Conservation (phyloP, 495 filamentous ascomycete species). For the Bombardia bombarda region DNA sequence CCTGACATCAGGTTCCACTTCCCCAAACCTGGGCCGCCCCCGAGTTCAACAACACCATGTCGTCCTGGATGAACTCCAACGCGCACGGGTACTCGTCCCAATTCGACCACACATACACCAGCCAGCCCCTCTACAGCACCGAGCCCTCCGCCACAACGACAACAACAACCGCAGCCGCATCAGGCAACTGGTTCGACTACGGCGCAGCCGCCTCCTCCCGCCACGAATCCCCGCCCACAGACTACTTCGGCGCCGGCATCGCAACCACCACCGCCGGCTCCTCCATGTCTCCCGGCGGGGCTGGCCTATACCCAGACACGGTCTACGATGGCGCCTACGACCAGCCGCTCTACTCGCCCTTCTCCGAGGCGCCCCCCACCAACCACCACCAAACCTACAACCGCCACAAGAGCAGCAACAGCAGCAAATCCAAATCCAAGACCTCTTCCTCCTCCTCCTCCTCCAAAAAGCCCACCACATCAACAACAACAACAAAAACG, state of each 20-base stretch:
- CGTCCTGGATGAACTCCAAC: neutral
- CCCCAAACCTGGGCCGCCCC: too few species aligned
- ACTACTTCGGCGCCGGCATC: constrained; percentile 1
- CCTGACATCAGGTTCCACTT: too few species aligned
- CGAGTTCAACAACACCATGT: neutral
- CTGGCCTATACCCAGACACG: neutral
- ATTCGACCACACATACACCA: neutral
- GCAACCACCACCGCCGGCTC: neutral
- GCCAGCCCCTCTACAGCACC: neutral
- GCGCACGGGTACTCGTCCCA: neutral
- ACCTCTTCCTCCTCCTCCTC: neutral
- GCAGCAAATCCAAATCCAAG: neutral
- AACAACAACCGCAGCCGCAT: neutral
- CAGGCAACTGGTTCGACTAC: neutral
- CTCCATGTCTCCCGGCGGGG: neutral
- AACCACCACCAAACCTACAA: neutral
- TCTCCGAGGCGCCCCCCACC: constrained; percentile 1
- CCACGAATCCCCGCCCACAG: neutral
- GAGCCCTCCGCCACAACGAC: neutral
- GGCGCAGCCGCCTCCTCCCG: too few species aligned
- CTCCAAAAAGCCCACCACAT: too few species aligned
- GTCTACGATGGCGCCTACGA: neutral
- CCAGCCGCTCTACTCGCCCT: constrained; percentile 3
- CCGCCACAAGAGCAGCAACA: neutral
- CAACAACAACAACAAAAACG: neutral